A percentile compares a stretch with the other conserved stretches of the same genome.
phyloP scores from a whole-genome alignment of 805 yeast genomes.

The Cyberlindnera petersonii region DNA sequence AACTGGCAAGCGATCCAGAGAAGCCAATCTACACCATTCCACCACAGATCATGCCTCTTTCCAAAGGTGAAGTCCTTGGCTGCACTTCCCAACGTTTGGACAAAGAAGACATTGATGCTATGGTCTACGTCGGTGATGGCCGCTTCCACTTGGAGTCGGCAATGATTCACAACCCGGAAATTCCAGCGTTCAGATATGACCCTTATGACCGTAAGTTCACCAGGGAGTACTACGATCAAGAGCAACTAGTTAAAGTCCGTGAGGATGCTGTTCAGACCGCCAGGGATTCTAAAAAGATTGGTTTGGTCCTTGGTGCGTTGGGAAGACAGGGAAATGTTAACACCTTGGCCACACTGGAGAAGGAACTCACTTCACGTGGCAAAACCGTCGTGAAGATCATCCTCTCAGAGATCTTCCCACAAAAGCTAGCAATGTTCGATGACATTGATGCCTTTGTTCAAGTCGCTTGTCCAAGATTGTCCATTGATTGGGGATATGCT shows the following conservation, averaged over 20 bases:
- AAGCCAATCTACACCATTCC: constrained; percentile 60
- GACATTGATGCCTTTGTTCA: constrained; percentile 94
- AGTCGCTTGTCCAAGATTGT: constrained; percentile 94
- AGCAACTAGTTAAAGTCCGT: constrained; percentile 72
- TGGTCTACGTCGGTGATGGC: constrained; percentile 94
- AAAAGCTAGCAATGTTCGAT: constrained; percentile 85
- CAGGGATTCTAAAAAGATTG: constrained; percentile 56
- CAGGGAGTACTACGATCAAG: constrained; percentile 80
- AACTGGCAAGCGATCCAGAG: constrained; percentile 46
- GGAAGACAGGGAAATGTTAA: constrained; percentile 92
- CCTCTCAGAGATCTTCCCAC: constrained; percentile 90
- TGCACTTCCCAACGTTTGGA: constrained; percentile 88
- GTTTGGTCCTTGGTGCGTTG: constrained; percentile 84
- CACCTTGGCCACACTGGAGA: constrained; percentile 67
- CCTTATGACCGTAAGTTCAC: constrained; percentile 93
- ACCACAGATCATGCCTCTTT: constrained; percentile 89
- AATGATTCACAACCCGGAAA: constrained; percentile 93
- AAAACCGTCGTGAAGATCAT: constrained; percentile 75
- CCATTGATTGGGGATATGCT: constrained; percentile 99
- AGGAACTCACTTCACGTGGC: constrained; percentile 48
- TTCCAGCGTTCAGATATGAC: constrained; percentile 91
- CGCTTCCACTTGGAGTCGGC: constrained; percentile 92
- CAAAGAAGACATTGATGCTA: constrained; percentile 61
- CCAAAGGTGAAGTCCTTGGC: constrained; percentile 94
- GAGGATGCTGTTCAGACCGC: constrained; percentile 71